Base-by-base conservation (phyloP, 2,329 filamentous ascomycete species). In the Alternaria arborescens region DNA sequence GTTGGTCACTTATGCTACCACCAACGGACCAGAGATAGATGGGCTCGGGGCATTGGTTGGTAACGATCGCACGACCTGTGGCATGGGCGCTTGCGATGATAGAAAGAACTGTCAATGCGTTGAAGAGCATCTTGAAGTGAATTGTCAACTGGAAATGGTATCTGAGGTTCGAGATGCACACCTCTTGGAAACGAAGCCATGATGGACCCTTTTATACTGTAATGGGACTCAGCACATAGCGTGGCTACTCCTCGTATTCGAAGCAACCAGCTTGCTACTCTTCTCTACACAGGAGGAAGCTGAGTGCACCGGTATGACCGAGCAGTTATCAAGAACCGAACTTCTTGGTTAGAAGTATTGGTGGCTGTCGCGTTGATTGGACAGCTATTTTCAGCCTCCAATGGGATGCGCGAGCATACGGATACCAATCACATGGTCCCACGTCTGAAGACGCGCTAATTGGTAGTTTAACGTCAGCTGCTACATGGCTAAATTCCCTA, bases 1-100 rank as follows among this genome's bases (percentile, higher is more conserved):
- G 47, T 24, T 71, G 64, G 0, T 64, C 44, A 34, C 66, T 47
- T 20, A 70, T 65, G 34, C 47, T 58, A 50, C 64, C 50, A 28
- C 71, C 70, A n/a, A 75, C 68, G 16, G 71, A 74, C 71, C 71
- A 75, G 38, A 76, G 68, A 47, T 73, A 75, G 28, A 76, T 52
- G 1, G 71, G 68, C 0, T 40, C 52, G 32, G 71, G 66, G 58
- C 74, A 77, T 62, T 75, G 71, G 40, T 76, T 76, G 2, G 69
- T 73, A 18, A 77, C 66, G 44, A 74, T 76, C 3, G 72, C 74
- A 51, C 69, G 70, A 16, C 72, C 72, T n/a, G 69, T 26, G 5
- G 69, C 71, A n/a, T 65, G 58, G 1, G 63, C 65, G 7, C 57
- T 34, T 10, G 62, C 18, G 12, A 60, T 38, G 16, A 70, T 32